Evolutionary conservation across 352 stramenopile genomes (phyloP), one percentile per base, ranked within the genome.

Genomic region (Phytophthora sp.): DNA sequence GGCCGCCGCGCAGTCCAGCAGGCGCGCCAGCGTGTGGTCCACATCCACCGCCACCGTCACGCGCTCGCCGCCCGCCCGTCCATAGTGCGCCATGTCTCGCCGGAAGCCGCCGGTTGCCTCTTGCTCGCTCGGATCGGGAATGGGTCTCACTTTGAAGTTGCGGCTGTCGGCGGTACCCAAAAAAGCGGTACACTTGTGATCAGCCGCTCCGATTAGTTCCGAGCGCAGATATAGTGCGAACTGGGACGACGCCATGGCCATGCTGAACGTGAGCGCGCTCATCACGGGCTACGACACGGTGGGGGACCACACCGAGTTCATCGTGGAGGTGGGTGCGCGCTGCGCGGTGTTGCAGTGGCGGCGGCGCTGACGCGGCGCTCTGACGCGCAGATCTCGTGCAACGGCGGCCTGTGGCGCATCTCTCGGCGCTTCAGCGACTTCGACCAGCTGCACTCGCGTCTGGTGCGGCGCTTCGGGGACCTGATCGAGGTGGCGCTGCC

Each of bases 401-500:
- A 91, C 57, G 84, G 81, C 51, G 82, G 82, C n/a, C 54, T 92
- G 41, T 95, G 84, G 84, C 74, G 89, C 55, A 91, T 95, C 42
- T 93, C 82, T 17, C 77, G 86, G 26, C 86, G 86, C 43, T 95
- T 93, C 57, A 95, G 86, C 55, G 86, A 95, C 77, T 95, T 95
- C 70, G 86, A 95, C 50, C 86, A 95, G 69, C 82, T 95, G 17
- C 86, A 95, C 50, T 78, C 78, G 67, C 80, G 79, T 12, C 77
- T 95, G n/a, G 58, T 82, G 57, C 82, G 82, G 46, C 72, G 69
- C 48, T 93, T 93, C 44, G 84, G 82, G 12, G 79, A 89, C 57
- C 79, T 90, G 50, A 86, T 95, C 26, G 80, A 91, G 21, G 79
- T 57, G 8, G 62, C 71, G 31, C 59, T 95, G 62, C 86, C 86